Conservation (phyloP, 768 basidiomycete genomes). For the Leccinum variicolor region DNA sequence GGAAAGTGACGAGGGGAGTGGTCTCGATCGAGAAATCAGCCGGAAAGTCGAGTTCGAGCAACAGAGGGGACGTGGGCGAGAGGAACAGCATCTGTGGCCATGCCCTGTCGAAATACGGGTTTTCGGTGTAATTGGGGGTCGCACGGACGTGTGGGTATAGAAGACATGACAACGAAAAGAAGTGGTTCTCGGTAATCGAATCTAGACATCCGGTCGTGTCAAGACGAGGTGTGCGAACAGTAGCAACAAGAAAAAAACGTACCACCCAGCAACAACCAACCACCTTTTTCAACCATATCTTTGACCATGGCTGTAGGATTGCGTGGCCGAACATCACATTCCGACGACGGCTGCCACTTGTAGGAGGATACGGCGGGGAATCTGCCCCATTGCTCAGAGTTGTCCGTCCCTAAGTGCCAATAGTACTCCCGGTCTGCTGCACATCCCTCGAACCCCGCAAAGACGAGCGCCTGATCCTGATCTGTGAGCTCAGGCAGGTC, state of each 20-base stretch:
- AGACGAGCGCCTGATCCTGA: slow-evolving; percentile 43
- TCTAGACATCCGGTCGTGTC: slow-evolving; percentile 34
- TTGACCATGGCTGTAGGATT: slow-evolving; percentile 43
- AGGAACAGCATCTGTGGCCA: slow-evolving; percentile 68
- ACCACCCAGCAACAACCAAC: slow-evolving; percentile 69
- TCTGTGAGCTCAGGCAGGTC: slow-evolving; percentile 34
- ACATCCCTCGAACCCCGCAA: slow-evolving; percentile 60
- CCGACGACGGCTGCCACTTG: slow-evolving; percentile 47
- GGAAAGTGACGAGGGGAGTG: slow-evolving; percentile 65
- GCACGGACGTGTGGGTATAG: slow-evolving; percentile 66
- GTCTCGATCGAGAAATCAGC: slow-evolving; percentile 47
- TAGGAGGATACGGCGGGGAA: slow-evolving; percentile 54
- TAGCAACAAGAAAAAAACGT: slow-evolving; percentile 17
- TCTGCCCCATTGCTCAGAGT: slow-evolving; percentile 43
- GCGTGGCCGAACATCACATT: slow-evolving; percentile 43
- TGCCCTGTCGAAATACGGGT: slow-evolving; percentile 55
- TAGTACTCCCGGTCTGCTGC: slow-evolving; percentile 58
- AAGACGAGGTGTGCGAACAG: not conserved
- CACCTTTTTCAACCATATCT: slow-evolving; percentile 64
- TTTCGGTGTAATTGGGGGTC: slow-evolving; percentile 56
- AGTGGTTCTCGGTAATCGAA: slow-evolving; percentile 69
- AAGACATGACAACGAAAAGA: slow-evolving; percentile 67
- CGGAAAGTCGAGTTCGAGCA: slow-evolving; percentile 41
- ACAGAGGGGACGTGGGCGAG: slow-evolving; percentile 43
- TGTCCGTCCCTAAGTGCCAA: slow-evolving; percentile 63